These are phyloP conservation scores for Schizosaccharomyces cryophilus DNA, from an alignment of 805 yeast genomes.

Conservation along the genomic window DNA sequence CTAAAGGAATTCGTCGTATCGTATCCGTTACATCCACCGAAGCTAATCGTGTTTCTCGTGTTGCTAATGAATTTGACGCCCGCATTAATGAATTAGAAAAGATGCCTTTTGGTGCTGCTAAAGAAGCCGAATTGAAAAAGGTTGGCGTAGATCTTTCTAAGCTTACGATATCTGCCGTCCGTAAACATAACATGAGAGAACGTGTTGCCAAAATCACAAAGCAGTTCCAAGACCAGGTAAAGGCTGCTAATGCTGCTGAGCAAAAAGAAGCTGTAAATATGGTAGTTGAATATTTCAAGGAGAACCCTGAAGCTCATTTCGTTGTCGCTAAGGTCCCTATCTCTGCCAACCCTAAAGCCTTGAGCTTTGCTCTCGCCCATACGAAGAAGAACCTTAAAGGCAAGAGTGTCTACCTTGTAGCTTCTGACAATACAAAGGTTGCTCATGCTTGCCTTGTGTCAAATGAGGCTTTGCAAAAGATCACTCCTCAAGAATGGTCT, in stretches of 20 bases:
- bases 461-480: conserved; percentile 37
- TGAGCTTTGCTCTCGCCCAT: conserved; percentile 72
- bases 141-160: conserved; percentile 65
- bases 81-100: conserved; percentile 34
- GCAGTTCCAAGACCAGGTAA: conserved; percentile 64
- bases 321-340: conserved; percentile 47
- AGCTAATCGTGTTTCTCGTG: conserved; percentile 71
- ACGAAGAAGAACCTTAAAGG: conserved; percentile 53
- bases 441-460: conserved; percentile 90
- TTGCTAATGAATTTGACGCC: conserved; percentile 46
- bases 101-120: conserved; percentile 46
- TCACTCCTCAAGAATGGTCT: conserved; percentile 49
- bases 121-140: conserved; percentile 65
- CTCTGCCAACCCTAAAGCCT: conserved; percentile 71
- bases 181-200: conserved; percentile 50
- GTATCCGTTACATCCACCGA: conserved; percentile 87
- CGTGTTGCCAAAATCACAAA: conserved; percentile 63
- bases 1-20: conserved; percentile 94
- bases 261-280: conserved; percentile 55
- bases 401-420: conserved; percentile 54
- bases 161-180: conserved; percentile 55
- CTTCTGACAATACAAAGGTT: conserved; percentile 44
- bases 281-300: conserved; percentile 43
- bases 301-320: conserved; percentile 19
- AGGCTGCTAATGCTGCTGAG: conserved; percentile 71